Evolutionary conservation across 2,329 filamentous ascomycete genomes (phyloP).

Genomic region (Trichothecium roseum): DNA sequence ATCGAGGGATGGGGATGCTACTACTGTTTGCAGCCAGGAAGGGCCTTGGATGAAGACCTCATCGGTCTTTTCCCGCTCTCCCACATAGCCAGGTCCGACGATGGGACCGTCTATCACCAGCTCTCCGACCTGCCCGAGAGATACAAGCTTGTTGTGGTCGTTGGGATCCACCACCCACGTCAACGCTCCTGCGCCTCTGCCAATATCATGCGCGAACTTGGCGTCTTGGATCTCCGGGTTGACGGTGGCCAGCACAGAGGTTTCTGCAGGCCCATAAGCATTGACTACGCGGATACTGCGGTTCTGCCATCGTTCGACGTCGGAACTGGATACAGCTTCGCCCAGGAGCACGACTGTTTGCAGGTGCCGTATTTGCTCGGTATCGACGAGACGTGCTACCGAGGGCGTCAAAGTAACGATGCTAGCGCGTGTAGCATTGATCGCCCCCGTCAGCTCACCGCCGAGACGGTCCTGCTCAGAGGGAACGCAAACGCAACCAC

Average conservation of each 20-base stretch:
- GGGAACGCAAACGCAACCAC: conserved; percentile 17
- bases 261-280: conserved; percentile 30
- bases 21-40: conserved; percentile 2
- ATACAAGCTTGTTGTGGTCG: neutral
- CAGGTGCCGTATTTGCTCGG: conserved; percentile 6
- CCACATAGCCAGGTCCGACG: conserved; percentile 30
- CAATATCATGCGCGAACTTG: neutral
- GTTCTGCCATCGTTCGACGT: conserved; percentile 5
- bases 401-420: conserved; percentile 7
- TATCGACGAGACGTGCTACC: conserved; percentile 7
- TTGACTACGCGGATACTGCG: conserved; percentile 16
- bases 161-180: conserved; percentile 7
- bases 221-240: neutral
- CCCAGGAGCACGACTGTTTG: conserved; percentile 7
- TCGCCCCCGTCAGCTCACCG: conserved; percentile 9
- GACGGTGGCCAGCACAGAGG: conserved; percentile 14
- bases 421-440: conserved; percentile 2
- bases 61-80: conserved; percentile 1
- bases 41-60: conserved; percentile 3
- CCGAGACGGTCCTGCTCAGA: conserved; percentile 4
- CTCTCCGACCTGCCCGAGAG: conserved; percentile 1
- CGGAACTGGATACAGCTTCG: conserved; percentile 3
- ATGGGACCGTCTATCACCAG: conserved; percentile 13
- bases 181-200: neutral
- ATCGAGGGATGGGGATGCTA: too few relatives aligned